Evolutionary conservation across 2,329 filamentous ascomycete species (phyloP), one percentile per base, ranked within the genome.

Genomic region (Ascochyta koolunga): DNA sequence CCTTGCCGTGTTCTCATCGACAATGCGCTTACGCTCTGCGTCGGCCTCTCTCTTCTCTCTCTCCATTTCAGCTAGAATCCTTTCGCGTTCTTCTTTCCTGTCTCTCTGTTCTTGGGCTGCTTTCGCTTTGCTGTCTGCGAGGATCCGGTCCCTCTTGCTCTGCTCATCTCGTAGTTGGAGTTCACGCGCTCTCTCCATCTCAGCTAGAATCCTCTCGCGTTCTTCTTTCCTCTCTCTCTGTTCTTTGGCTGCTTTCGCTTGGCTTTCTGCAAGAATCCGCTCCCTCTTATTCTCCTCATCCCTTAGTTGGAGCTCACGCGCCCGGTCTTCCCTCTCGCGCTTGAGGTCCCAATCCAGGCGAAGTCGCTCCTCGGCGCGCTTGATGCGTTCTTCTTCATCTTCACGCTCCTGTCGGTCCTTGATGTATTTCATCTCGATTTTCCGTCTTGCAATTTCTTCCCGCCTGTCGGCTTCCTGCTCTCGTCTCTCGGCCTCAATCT

Each of bases 261-360:
- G 74, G 58, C 74, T 70, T 58, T 73, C 72, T 16, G 58, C 60
- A 18, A 75, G 43, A 42, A 76, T 67, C 18, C 70, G 73, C 36
- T 78, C 71, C 25, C 64, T 66, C 59, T 78, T 72, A 42, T 73
- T 70, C 53, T 70, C 72, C 47, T 77, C 76, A 47, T 76, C 72
- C 10, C 71, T 68, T 47, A 76, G 65, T 42, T 70, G 67, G 40
- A 70, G 64, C 39, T 76, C 69, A 42, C 72, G 69, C 18, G 66
- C 60, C 22, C 69, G 62, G 35, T 69, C 65, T 36, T 67, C 70
- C 33, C 71, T 68, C 36, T 67, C 67, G 2, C 67, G 70, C 37
- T 72, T 70, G 25, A 64, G 59, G 4, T 62, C 57, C 48, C 38
- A 52, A 9, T 52, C 49, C 11, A 37, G 40, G 10, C 44, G 55